Base-by-base conservation (phyloP, 169 alveolate species). In the Plasmodium sp. region DNA sequence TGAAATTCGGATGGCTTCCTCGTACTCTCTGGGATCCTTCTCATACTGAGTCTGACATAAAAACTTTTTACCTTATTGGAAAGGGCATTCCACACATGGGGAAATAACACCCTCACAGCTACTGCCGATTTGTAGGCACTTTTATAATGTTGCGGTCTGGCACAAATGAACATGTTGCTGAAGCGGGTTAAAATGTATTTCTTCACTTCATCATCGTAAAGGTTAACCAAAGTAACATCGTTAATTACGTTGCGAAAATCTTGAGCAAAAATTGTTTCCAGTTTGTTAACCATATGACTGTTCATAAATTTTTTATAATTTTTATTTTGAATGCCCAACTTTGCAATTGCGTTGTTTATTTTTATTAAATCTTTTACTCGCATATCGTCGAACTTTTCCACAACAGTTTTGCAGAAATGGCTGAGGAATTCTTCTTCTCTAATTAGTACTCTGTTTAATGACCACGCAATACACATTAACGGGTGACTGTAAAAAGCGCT, bases 391-490 rank as follows among this genome's bases (percentile, higher is more conserved):
- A 95, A 41, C 74, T 94, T 95, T 14, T 86, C 83, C 16, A 86
- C 95, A 67, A 96, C 95, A 6, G 72, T 62, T 58, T 93, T 45
- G 39, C 97, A 95, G 7, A 77, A 83, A 95, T 74, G 75, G 16
- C 16, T 41, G n/a, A 73, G 81, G 74, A 75, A 75, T 16, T 33
- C 58, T 79, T 82, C 95, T 84, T 95, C 83, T 94, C 71, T 93
- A 75, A 83, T 94, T 75, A 71, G 85, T 73, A 97, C 85, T 58
- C 98, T 82, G 84, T 94, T 91, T 58, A 96, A 96, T 31, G 98
- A 92, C 98, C 98, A 97, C 2, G 97, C 97, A 18, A 96, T 94
- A 71, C 97, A 95, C 98, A 97, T 97, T 22, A 97, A 95, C 9
- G 98, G 96, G 79, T 97, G 98, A 93, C 98, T 96, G 84, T 81